These are phyloP conservation scores for Dryadomyces quercus-mongolicae DNA, from an alignment of 2,329 filamentous ascomycete genomes.

Conservation along the genomic window DNA sequence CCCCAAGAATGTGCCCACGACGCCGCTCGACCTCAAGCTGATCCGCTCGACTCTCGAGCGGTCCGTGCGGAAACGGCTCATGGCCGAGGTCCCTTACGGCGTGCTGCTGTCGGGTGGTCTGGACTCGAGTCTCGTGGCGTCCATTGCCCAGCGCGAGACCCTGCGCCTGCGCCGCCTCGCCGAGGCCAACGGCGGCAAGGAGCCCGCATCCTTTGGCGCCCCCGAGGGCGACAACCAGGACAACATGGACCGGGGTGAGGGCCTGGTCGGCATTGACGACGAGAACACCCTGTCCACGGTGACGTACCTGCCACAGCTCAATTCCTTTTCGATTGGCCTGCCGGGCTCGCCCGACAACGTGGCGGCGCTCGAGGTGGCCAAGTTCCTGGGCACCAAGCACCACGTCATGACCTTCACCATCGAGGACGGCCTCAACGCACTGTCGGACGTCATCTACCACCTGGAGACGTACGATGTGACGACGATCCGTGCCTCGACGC, in stretches of 20 bases:
- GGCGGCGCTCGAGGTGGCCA: slow-evolving; percentile 84
- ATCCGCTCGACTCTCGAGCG: slow-evolving; percentile 77
- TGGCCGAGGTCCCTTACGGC: slow-evolving; percentile 98
- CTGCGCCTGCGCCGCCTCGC: slow-evolving; percentile 59
- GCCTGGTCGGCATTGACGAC: slow-evolving; percentile 89
- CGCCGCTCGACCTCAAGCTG: slow-evolving; percentile 70
- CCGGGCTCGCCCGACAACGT: slow-evolving; percentile 85
- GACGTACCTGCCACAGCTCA: slow-evolving; percentile 85
- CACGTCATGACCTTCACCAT: slow-evolving; percentile 98
- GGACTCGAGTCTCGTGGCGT: slow-evolving; percentile 88
- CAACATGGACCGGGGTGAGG: slow-evolving; percentile 49
- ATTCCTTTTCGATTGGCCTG: slow-evolving; percentile 97
- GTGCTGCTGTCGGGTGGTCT: slow-evolving; percentile 90
- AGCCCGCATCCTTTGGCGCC: slow-evolving; percentile 31
- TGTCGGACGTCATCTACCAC: slow-evolving; percentile 96
- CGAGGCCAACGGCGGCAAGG: slow-evolving; percentile 31
- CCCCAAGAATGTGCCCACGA: slow-evolving; percentile 61
- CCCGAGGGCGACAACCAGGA: slow-evolving; percentile 24
- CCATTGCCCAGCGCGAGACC: slow-evolving; percentile 91
- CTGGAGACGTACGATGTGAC: slow-evolving; percentile 97
- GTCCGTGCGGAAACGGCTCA: slow-evolving; percentile 88
- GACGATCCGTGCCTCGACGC: slow-evolving; percentile 93
- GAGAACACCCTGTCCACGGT: slow-evolving; percentile 80
- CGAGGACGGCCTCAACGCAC: slow-evolving; percentile 90
- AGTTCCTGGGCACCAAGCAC: slow-evolving; percentile 95